phyloP scores from a whole-genome alignment of 2,329 filamentous ascomycete species.

The Xylaria arbuscula region DNA sequence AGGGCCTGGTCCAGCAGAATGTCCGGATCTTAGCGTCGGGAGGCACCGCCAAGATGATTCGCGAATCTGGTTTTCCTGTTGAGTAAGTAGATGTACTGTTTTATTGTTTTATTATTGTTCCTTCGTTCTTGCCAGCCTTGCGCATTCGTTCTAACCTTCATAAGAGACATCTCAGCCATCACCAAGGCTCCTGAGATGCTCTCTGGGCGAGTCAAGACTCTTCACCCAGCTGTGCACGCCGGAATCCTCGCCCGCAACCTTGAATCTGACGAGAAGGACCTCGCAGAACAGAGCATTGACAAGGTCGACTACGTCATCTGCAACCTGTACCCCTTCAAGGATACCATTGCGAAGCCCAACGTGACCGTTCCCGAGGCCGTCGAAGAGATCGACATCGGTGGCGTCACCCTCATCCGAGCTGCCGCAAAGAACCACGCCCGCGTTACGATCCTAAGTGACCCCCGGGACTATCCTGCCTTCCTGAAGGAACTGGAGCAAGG shows the following conservation, averaged over 20 bases:
- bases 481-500: constrained; percentile 88
- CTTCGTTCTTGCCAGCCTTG: constrained; percentile 7
- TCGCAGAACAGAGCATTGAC: constrained; percentile 92
- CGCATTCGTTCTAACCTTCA: constrained; percentile 37
- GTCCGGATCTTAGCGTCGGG: constrained; percentile 94
- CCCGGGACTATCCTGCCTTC: constrained; percentile 93
- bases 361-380: constrained; percentile 97
- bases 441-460: constrained; percentile 95
- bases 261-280: constrained; percentile 94
- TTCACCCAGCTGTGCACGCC: constrained; percentile 91
- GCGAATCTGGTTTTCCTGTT: constrained; percentile 93
- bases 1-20: constrained; percentile 88
- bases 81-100: constrained; percentile 70
- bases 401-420: constrained; percentile 94
- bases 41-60: constrained; percentile 94
- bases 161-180: constrained; percentile 94
- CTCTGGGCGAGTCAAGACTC: constrained; percentile 81
- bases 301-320: constrained; percentile 97
- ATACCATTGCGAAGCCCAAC: constrained; percentile 95
- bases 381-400: constrained; percentile 98
- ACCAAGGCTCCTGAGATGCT: constrained; percentile 98
- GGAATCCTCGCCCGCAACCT: constrained; percentile 95
- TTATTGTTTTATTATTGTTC: too few species aligned
- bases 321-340: constrained; percentile 99
- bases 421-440: constrained; percentile 98